Conservation (phyloP, 257 asterid species). For the Sherardia arvensis region DNA sequence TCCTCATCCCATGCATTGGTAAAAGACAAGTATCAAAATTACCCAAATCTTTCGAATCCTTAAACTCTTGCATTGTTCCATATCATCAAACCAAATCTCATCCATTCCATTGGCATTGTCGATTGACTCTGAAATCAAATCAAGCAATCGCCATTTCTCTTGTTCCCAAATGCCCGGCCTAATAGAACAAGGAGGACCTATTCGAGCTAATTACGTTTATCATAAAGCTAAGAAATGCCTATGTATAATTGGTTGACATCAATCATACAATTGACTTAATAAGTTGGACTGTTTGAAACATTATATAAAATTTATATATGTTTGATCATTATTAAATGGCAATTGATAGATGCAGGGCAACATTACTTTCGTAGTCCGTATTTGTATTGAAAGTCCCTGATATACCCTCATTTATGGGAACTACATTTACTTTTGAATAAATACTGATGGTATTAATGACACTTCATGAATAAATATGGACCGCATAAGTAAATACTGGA, state of each 20-base stretch:
- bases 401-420: too few relatives aligned
- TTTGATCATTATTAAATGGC: too few relatives aligned
- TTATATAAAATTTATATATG: too few relatives aligned
- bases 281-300: too few relatives aligned
- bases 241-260: not conserved
- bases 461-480: too few relatives aligned
- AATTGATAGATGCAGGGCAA: too few relatives aligned
- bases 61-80: not conserved
- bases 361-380: too few relatives aligned
- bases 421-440: too few relatives aligned
- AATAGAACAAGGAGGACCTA: not conserved
- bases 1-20: not conserved
- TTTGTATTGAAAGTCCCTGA: too few relatives aligned
- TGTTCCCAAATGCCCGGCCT: not conserved
- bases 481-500: too few relatives aligned
- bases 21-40: not conserved
- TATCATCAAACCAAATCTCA: not conserved
- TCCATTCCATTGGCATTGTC: not conserved
- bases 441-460: too few relatives aligned
- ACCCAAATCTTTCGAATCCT: not conserved
- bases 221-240: not conserved
- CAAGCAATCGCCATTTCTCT: not conserved
- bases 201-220: not conserved
- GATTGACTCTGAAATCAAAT: not conserved
- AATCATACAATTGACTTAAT: not conserved